Evolutionary conservation across 345 rosid species (phyloP).

Genomic region (Punica granatum): DNA sequence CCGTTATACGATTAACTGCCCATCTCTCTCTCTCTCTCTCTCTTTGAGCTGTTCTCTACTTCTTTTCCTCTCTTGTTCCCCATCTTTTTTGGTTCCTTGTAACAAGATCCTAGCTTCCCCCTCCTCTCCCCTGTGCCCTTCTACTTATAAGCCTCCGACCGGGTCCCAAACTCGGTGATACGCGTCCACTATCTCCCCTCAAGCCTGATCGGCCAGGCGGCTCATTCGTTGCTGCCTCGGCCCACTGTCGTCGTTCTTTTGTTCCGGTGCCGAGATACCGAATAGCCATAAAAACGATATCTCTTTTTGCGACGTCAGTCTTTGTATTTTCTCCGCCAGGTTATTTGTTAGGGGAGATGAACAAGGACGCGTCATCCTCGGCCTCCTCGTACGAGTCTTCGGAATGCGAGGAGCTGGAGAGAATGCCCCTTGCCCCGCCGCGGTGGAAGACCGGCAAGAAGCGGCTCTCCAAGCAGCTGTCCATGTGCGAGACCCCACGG

Average conservation of each 20-base stretch:
- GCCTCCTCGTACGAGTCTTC: slow-evolving; percentile 5
- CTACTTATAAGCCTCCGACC: neutral
- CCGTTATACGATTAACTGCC: neutral
- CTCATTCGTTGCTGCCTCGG: slow-evolving; percentile 3
- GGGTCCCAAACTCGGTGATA: neutral
- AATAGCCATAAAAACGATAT: neutral
- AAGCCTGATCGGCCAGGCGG: neutral
- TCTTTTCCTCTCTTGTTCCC: neutral
- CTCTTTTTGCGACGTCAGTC: too few species aligned
- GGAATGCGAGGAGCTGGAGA: slow-evolving; percentile 24
- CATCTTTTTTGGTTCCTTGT: neutral
- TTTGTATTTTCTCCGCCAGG: too few species aligned
- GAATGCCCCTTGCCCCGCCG: slow-evolving; percentile 26
- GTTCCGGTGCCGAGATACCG: neutral
- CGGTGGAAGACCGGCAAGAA: slow-evolving; percentile 21
- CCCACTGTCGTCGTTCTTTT: neutral
- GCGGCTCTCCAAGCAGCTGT: slow-evolving; percentile 34
- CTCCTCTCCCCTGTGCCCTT: neutral
- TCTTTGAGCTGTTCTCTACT: neutral
- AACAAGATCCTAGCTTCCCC: neutral
- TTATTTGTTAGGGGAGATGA: neutral
- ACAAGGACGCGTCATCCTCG: slow-evolving; percentile 7
- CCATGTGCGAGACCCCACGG: slow-evolving; percentile 38
- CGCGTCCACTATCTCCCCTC: neutral
- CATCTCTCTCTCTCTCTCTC: neutral